Base-by-base conservation (phyloP, 2,329 filamentous ascomycete genomes). In the Sclerotinia trifoliorum region DNA sequence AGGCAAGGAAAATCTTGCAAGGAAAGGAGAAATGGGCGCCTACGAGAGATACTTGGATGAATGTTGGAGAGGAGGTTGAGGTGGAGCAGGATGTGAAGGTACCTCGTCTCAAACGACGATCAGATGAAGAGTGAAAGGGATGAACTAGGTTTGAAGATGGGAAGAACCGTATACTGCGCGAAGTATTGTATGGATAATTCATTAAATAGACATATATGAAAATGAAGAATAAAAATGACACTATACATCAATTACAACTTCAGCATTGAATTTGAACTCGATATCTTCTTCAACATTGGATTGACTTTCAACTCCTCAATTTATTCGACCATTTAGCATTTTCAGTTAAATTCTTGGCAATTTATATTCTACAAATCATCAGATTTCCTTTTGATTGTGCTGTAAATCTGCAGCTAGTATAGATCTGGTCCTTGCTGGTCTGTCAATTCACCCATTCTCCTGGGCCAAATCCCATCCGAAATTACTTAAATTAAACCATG, bases 1-100 rank as follows among this genome's bases (percentile, higher is more conserved):
- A 90, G 79, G 91, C 90, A 24, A 82, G 85, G 80, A 81, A 83
- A 74, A 76, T 93, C 74, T 78, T 91, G 71, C 79, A 82, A 62
- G 87, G 88, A 26, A 83, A 86, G 78, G 81, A 84, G 74, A 81
- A 81, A 71, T 93, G 91, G 90, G 81, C 77, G 52, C 70, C 73
- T 29, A 51, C 65, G 57, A 56, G 51, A 19, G 46, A 66, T 32
- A 42, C 55, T 6, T 70, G 69, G 67, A 80, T 81, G 35, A 75
- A 79, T 71, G 71, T 75, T 46, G 74, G 75, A 29, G 75, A 77
- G 54, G 71, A 71, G n/a, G 71, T 72, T 29, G 75, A 78, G 69
- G 74, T 76, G 13, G 74, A 75, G 66, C 70, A 75, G 71, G 73
- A 77, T 72, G 69, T 77, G 44, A 58, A 70, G 54, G 68, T 68